These are phyloP conservation scores for Lotus japonicus DNA, from an alignment of 306 rosid species.

Conservation along the genomic window DNA sequence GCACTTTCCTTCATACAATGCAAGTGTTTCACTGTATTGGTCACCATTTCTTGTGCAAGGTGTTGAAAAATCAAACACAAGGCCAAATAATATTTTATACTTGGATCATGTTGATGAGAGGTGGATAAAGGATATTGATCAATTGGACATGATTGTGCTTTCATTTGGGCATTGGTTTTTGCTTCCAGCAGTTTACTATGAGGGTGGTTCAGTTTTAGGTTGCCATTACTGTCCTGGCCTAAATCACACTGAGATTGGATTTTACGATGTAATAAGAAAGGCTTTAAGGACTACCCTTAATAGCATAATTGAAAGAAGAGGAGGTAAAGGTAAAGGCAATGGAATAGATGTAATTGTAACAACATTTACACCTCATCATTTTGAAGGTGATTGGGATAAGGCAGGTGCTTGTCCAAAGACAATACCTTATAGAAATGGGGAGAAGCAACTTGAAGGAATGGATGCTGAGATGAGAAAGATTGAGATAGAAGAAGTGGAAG, in stretches of 20 bases:
- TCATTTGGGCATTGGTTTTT: conserved; percentile 92
- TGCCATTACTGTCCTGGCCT: conserved; percentile 79
- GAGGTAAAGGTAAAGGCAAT: not conserved
- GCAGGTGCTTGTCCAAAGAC: conserved; percentile 77
- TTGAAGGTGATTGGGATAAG: conserved; percentile 93
- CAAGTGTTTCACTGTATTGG: conserved; percentile 67
- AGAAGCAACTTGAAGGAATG: conserved; percentile 76
- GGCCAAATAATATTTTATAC: conserved; percentile 40
- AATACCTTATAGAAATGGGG: conserved; percentile 41
- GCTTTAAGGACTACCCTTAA: conserved; percentile 50
- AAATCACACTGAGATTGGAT: conserved; percentile 76
- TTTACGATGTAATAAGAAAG: conserved; percentile 58
- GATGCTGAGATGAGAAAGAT: conserved; percentile 62
- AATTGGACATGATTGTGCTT: conserved; percentile 49
- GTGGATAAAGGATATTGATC: conserved; percentile 55
- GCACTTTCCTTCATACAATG: conserved; percentile 54
- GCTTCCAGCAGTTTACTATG: conserved; percentile 70
- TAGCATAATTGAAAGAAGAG: conserved; percentile 42
- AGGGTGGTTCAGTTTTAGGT: conserved; percentile 52
- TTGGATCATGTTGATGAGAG: conserved; percentile 60
- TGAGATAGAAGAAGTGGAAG: conserved; percentile 64
- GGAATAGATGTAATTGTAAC: conserved; percentile 49
- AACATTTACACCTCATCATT: conserved; percentile 85
- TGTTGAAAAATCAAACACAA: conserved; percentile 49
- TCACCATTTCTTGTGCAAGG: conserved; percentile 87